Evolutionary conservation across 1,139 yeast species (phyloP).

Genomic region (Arxiozyma bovina): DNA sequence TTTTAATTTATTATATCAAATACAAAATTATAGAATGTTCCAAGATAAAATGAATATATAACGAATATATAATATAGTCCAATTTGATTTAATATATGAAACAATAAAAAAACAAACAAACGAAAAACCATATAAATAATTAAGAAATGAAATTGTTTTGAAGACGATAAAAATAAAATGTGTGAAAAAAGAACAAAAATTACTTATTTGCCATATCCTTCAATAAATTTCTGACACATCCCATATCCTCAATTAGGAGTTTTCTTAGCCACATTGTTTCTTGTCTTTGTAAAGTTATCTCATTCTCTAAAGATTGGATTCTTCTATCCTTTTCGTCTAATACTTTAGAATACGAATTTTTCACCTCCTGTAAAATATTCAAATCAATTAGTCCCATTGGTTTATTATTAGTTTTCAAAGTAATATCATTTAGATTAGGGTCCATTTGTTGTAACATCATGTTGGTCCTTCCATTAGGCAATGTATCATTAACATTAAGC

Average conservation of each 20-base stretch:
- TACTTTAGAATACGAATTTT: slow-evolving; percentile 20
- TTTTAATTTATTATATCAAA: neutral
- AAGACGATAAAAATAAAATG: neutral
- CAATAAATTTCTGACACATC: slow-evolving; percentile 26
- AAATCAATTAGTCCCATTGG: slow-evolving; percentile 3
- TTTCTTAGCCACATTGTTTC: slow-evolving; percentile 30
- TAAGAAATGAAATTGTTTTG: neutral
- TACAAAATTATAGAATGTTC: neutral
- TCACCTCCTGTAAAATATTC: slow-evolving; percentile 12
- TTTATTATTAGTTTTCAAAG: neutral
- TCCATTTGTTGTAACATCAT: neutral
- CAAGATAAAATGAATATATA: neutral
- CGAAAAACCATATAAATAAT: neutral
- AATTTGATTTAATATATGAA: neutral
- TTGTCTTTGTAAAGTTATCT: slow-evolving; percentile 27
- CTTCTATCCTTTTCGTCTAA: slow-evolving; percentile 26
- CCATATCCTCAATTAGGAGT: slow-evolving; percentile 31
- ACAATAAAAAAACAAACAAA: neutral
- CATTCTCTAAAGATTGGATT: slow-evolving; percentile 25
- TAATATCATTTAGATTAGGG: neutral
- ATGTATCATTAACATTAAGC: neutral
- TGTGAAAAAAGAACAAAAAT: neutral
- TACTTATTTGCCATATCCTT: slow-evolving; percentile 17
- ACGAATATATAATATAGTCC: neutral
- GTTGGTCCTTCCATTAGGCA: neutral